Conservation (phyloP, 2,329 filamentous ascomycete genomes). For the Colletotrichum scovillei region DNA sequence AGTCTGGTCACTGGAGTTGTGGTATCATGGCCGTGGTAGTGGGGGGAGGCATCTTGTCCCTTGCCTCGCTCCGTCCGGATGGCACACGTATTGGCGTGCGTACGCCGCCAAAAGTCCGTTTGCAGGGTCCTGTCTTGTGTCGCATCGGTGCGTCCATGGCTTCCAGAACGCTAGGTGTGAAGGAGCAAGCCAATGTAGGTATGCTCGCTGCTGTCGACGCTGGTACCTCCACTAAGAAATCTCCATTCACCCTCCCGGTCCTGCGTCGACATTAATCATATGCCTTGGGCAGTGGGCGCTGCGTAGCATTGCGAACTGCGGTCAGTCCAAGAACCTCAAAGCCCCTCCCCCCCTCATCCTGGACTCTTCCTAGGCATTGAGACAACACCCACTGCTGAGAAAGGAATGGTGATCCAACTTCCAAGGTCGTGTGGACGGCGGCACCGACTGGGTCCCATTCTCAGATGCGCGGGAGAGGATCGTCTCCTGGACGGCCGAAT, state of each 20-base stretch:
- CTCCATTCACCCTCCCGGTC: not conserved
- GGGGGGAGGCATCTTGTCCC: not conserved
- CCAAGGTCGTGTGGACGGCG: not conserved
- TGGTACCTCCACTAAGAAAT: constrained; percentile 14
- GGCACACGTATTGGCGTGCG: not conserved
- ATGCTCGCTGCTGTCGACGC: constrained; percentile 4
- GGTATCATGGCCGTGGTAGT: not conserved
- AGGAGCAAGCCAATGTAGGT: not conserved
- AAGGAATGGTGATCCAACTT: constrained; percentile 3
- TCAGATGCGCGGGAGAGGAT: not conserved
- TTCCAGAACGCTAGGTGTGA: not conserved
- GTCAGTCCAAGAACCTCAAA: constrained; percentile 1
- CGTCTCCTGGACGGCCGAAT: constrained; percentile 11
- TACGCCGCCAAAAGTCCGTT: not conserved
- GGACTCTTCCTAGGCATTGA: not conserved
- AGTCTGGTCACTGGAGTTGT: not conserved
- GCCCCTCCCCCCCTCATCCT: constrained; percentile 11
- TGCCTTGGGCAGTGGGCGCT: not conserved
- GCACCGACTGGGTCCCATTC: constrained; percentile 10
- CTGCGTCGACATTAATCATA: constrained; percentile 18
- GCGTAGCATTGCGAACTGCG: not conserved
- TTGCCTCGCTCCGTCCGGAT: not conserved
- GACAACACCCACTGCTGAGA: not conserved
- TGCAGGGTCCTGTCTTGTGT: not conserved
- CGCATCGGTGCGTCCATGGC: not conserved